These are phyloP conservation scores for Sphagnum fallax DNA, from an alignment of 228 moss, liverwort and hornwort genomes.

Conservation along the genomic window DNA sequence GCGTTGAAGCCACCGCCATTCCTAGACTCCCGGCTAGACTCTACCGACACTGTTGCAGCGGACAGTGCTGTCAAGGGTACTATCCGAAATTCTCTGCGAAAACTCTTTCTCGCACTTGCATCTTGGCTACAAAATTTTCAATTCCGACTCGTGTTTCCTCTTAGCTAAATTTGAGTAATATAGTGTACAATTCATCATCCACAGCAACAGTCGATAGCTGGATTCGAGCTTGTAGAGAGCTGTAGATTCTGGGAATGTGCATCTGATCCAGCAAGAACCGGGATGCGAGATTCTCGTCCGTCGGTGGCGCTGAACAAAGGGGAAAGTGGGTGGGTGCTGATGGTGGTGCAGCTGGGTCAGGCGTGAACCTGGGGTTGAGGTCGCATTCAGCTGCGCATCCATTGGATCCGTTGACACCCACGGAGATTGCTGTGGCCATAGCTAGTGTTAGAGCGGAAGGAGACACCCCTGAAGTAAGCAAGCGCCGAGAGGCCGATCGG, in stretches of 20 bases:
- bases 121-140: too few species aligned
- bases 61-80: constrained; percentile 64
- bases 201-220: background rate
- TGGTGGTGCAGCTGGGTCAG: constrained; percentile 29
- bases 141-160: too few species aligned
- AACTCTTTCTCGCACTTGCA: background rate
- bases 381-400: constrained; percentile 75
- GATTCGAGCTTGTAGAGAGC: background rate
- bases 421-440: constrained; percentile 81
- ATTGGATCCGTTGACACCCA: constrained; percentile 74
- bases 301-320: background rate
- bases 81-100: background rate
- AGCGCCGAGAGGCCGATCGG: background rate
- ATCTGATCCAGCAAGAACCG: background rate
- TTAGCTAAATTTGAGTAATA: background rate
- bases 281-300: background rate
- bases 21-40: constrained; percentile 39
- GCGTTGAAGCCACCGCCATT: constrained; percentile 21
- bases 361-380: constrained; percentile 32
- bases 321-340: background rate
- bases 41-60: constrained; percentile 57
- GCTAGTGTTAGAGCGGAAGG: constrained; percentile 83
- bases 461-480: constrained; percentile 68
- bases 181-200: background rate
- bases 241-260: background rate